phyloP scores from a whole-genome alignment of 31 red algal species.

The Bonnemaisonia californica region DNA sequence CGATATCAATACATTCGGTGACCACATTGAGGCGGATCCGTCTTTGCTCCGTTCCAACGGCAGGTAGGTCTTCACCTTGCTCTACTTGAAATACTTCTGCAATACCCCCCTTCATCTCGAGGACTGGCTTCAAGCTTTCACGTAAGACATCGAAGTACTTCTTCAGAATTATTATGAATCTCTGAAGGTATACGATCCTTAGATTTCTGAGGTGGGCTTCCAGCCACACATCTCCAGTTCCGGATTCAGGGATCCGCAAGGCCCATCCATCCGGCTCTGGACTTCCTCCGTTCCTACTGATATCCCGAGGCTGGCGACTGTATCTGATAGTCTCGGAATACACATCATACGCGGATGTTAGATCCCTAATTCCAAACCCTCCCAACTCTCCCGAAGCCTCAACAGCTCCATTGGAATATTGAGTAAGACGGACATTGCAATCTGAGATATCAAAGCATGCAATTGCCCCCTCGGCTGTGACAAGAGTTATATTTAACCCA shows the following conservation, averaged over 20 bases:
- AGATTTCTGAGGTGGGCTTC: slow-evolving; percentile 67
- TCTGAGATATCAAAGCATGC: slow-evolving; percentile 73
- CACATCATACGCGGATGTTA: slow-evolving; percentile 81
- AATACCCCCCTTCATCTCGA: slow-evolving; percentile 86
- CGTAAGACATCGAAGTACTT: slow-evolving; percentile 82
- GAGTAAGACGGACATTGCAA: slow-evolving; percentile 53
- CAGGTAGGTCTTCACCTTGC: slow-evolving; percentile 59
- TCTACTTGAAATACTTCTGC: slow-evolving; percentile 79
- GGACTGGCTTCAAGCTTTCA: slow-evolving; percentile 71
- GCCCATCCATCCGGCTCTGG: slow-evolving; percentile 80
- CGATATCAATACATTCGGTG: slow-evolving; percentile 74
- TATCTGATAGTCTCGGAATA: slow-evolving; percentile 82
- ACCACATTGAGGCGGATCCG: slow-evolving; percentile 64
- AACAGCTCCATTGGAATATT: slow-evolving; percentile 64
- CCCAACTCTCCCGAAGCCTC: slow-evolving; percentile 74
- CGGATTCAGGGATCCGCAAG: slow-evolving; percentile 52
- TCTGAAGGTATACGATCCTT: slow-evolving; percentile 85
- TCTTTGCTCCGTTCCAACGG: slow-evolving; percentile 28
- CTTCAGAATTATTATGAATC: slow-evolving; percentile 83
- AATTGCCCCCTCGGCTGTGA: slow-evolving; percentile 79
- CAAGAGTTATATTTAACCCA: slow-evolving; percentile 70
- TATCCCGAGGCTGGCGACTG: slow-evolving; percentile 26
- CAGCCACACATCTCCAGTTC: slow-evolving; percentile 60
- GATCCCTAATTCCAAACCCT: slow-evolving; percentile 70
- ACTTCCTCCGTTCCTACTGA: not conserved